Percentiles rank a stretch among this genome's conserved stretches.
These are phyloP conservation scores for Lentinula raphanica DNA, from an alignment of 768 basidiomycete species.

Conservation along the genomic window DNA sequence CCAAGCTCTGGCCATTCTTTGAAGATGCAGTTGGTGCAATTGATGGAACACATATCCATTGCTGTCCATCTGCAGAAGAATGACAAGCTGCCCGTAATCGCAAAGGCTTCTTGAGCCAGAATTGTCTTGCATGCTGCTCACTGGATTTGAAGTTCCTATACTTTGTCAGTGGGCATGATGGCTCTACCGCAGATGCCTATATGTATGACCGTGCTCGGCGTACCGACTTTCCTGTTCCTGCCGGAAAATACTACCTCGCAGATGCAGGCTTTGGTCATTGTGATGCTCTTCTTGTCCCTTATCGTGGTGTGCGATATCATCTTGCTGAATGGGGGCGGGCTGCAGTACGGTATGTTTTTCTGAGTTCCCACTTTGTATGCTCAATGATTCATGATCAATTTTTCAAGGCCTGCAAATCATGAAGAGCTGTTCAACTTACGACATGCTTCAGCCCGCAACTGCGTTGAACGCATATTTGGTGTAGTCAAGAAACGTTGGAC, in stretches of 20 bases:
- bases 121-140: slow-evolving; percentile 13
- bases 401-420: no score
- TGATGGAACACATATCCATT: slow-evolving; percentile 26
- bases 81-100: slow-evolving; percentile 13
- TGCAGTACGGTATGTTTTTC: background rate
- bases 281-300: slow-evolving; percentile 20
- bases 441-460: slow-evolving; percentile 24
- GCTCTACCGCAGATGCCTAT: slow-evolving; percentile 14
- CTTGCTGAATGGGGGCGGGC: slow-evolving; percentile 19
- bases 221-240: background rate
- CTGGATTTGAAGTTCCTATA: slow-evolving; percentile 33
- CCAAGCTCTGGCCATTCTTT: slow-evolving; percentile 27
- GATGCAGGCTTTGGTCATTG: slow-evolving; percentile 23
- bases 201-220: slow-evolving; percentile 11
- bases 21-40: slow-evolving; percentile 27
- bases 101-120: no score
- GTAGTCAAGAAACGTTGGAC: slow-evolving; percentile 24
- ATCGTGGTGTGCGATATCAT: slow-evolving; percentile 23
- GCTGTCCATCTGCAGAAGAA: slow-evolving; percentile 17
- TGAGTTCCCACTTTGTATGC: no score
- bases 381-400: no score
- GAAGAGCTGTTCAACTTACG: no score
- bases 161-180: slow-evolving; percentile 36
- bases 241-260: slow-evolving; percentile 19
- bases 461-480: slow-evolving; percentile 29